Base-by-base conservation (phyloP, 805 yeast genomes). In the Metschnikowia continentalis region DNA sequence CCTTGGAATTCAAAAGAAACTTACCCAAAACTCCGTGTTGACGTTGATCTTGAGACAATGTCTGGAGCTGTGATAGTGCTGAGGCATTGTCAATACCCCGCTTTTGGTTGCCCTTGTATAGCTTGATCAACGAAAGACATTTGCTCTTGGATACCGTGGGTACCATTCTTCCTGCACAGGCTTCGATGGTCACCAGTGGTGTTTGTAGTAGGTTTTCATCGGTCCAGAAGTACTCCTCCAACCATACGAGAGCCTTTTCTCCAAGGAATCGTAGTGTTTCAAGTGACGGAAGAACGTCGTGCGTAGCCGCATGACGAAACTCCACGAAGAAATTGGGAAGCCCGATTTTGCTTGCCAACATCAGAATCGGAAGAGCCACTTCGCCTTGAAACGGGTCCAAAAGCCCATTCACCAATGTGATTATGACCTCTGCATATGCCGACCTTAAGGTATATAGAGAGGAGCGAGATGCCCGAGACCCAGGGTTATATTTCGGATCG, bases 321-420 rank as follows among this genome's bases (percentile, higher is more conserved):
- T 94, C 99, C 0, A 94, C 99, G 66, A 94, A 90, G 61, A 79
- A 79, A 32, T 84, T 75, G 0, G 98, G 96, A 22, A 94, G 71
- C 1, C 80, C 78, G 20, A 88, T 67, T 41, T 78, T 77, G 48
- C 72, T 77, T 0, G 98, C 98, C 22, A 94, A 68, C 5, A 77
- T 75, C 54, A 86, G 86, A 58, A 94, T 69, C 5, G 97, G 91
- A 14, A 86, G 79, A 0, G 96, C 97, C 62, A 71, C 84, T 41
- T 76, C 79, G 1, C 90, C 80, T 66, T 94, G 99, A 45, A 78
- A 78, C 0, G 96, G 94, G 65, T 94, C 99, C 35, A 94, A 67
- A 3, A 90, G 66, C 2, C 97, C 98, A 66, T 94, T 94, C 23
- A 94, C 97, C 69, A 92, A 90, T 51, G 95, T 73, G 26, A 90